A percentile compares a stretch with the other conserved stretches of the same genome.
Evolutionary conservation across 495 filamentous ascomycete species (phyloP).

Genomic region (Tuber indicum): DNA sequence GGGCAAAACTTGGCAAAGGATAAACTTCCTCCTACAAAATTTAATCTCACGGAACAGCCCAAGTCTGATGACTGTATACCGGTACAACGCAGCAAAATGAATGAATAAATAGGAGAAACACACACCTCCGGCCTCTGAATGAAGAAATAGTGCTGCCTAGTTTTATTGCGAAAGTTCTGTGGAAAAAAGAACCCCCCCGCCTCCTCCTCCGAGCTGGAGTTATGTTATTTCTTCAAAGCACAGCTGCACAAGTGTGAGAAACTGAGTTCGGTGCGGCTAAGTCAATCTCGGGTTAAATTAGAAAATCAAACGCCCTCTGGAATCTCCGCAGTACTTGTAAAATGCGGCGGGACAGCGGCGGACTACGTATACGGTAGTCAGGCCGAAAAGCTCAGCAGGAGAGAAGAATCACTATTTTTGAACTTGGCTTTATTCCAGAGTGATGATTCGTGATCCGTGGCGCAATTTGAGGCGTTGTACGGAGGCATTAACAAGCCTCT

Average conservation of each 20-base stretch:
- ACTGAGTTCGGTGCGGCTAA: background rate
- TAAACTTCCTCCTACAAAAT: background rate
- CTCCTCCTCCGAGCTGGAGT: background rate
- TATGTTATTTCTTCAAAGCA: background rate
- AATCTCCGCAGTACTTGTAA: background rate
- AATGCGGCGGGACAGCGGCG: background rate
- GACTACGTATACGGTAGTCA: background rate
- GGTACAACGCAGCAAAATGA: background rate
- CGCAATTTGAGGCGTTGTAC: constrained; percentile 1
- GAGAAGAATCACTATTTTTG: background rate
- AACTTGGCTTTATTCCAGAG: constrained; percentile 3
- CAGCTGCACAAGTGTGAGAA: background rate
- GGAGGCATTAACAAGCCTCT: background rate
- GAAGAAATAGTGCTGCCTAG: background rate
- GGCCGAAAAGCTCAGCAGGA: background rate
- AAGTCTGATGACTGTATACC: background rate
- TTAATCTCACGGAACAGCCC: background rate
- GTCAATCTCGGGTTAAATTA: background rate
- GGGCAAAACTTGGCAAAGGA: background rate
- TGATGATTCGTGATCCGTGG: constrained; percentile 13
- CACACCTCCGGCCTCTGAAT: background rate
- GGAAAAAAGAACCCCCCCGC: background rate
- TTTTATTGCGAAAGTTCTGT: background rate
- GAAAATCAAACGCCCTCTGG: background rate
- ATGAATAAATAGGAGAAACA: background rate